Evolutionary conservation across 768 basidiomycete genomes (phyloP), one percentile per base, ranked within the genome.

Genomic region (Leccinum subtestaceum): DNA sequence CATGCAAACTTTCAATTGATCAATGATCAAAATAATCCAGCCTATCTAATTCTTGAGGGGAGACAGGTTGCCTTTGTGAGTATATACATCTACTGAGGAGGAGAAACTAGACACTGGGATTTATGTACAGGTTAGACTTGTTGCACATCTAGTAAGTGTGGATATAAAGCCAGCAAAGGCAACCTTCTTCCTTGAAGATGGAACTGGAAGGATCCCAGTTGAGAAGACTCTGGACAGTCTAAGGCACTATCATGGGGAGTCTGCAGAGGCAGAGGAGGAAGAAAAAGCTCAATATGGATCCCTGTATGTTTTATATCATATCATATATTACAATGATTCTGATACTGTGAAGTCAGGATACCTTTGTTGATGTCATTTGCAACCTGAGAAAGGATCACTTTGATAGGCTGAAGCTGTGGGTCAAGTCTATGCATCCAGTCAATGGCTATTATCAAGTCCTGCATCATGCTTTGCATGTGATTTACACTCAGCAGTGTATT

Each of bases 41-140:
- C 17, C 13, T 76, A 78, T 38, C 80, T 81, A 66, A 65, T 67
- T 8, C 77, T 85, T 43, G 84, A 83, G 57, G 79, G 75, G 4
- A 69, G 67, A 19, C 74, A 78, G 31, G 67, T 78, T 27, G 64
- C 15, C 45, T 0, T 2, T 38, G 67, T 68, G 34, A 54, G 67
- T 61, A 49, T 23, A 57, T 7, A 8, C 4, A 21, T 6, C 17
- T 48, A 9, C 8, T 23, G 23, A 38, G 29, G 11, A 29, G 10
- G 29, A 71, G 23, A 66, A 72, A 43, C 77, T 48, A 48, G 12
- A n/a, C 9, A 60, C 74, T 57, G 52, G 49, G 19, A 15, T 31
- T 6, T 54, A 15, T 38, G 10, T 29, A 40, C 62, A 80, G 71
- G 69, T 88, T n/a, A 72, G 75, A 43, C 77, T 85, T 62, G 84